phyloP scores from a whole-genome alignment of 164 flowering plant genomes.

The Warburgia ugandensis region DNA sequence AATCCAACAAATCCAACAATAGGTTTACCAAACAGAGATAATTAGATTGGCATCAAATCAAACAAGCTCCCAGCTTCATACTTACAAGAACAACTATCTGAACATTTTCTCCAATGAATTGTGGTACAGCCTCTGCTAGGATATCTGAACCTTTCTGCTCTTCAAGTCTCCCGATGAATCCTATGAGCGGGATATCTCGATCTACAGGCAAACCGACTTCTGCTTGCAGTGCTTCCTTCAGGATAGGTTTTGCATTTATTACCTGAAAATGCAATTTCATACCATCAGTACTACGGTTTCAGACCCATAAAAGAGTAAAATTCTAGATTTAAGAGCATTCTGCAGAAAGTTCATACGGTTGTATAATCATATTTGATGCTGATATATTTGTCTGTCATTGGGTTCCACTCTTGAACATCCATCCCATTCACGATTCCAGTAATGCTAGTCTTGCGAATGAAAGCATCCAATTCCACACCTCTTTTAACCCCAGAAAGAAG shows the following conservation, averaged over 20 bases:
- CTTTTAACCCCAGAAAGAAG: constrained; percentile 51
- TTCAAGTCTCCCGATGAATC: constrained; percentile 92
- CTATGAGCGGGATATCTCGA: constrained; percentile 61
- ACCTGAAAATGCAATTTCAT: constrained; percentile 34
- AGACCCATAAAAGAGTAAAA: not conserved
- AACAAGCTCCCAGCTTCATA: not conserved
- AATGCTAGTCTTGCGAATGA: constrained; percentile 38
- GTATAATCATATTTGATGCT: constrained; percentile 49
- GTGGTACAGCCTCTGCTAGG: constrained; percentile 60
- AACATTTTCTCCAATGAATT: constrained; percentile 49
- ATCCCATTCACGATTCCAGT: constrained; percentile 83
- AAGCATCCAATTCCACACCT: constrained; percentile 72
- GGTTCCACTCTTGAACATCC: constrained; percentile 97
- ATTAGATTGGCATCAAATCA: not conserved
- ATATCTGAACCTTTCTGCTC: constrained; percentile 98
- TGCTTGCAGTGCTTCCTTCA: constrained; percentile 89
- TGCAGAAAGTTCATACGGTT: constrained; percentile 48
- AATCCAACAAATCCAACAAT: not conserved
- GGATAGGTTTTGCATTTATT: constrained; percentile 56
- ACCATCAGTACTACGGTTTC: not conserved
- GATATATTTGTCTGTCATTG: constrained; percentile 60
- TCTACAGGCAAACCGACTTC: constrained; percentile 84
- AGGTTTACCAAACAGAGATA: no score
- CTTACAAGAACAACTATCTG: constrained; percentile 80
- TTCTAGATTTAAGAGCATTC: no score